Conservation (phyloP, 192 early-diverging fungal genomes). For the Mortierella antarctica region DNA sequence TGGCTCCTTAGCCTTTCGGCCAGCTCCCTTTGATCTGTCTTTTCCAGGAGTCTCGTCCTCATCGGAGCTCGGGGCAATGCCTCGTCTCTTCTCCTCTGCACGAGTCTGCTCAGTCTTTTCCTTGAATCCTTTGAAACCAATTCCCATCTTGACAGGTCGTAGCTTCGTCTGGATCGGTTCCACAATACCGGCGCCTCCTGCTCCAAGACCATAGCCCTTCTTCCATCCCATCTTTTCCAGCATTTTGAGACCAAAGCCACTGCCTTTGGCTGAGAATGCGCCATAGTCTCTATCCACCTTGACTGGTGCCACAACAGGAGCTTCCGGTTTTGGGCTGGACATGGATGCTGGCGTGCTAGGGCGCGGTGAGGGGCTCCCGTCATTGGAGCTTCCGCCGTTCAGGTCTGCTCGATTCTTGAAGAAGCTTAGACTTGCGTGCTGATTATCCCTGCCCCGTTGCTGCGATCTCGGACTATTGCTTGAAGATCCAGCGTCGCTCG, state of each 20-base stretch:
- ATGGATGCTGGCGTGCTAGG: slow-evolving; percentile 3
- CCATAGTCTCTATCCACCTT: slow-evolving; percentile 79
- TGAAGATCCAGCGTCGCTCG: slow-evolving; percentile 9
- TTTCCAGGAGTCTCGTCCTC: slow-evolving; percentile 47
- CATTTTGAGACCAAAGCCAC: slow-evolving; percentile 84
- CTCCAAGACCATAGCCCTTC: slow-evolving; percentile 90
- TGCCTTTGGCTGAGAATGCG: slow-evolving; percentile 79
- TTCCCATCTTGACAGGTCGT: slow-evolving; percentile 83
- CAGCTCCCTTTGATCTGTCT: slow-evolving; percentile 32
- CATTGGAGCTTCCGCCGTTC: slow-evolving; percentile 14
- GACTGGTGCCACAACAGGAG: slow-evolving; percentile 39
- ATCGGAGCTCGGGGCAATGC: slow-evolving; percentile 29
- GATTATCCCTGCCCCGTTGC: slow-evolving; percentile 6
- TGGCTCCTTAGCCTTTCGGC: slow-evolving; percentile 20
- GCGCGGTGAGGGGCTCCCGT: slow-evolving; percentile 25
- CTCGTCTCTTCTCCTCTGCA: slow-evolving; percentile 56
- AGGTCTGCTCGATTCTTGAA: slow-evolving; percentile 34
- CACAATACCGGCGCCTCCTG: slow-evolving; percentile 85
- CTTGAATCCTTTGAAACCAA: slow-evolving; percentile 86
- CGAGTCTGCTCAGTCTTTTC: slow-evolving; percentile 77
- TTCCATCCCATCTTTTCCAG: slow-evolving; percentile 93
- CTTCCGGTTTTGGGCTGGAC: slow-evolving; percentile 31
- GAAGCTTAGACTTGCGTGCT: slow-evolving; percentile 24
- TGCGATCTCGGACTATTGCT: slow-evolving; percentile 8
- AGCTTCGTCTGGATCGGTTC: slow-evolving; percentile 92